These are phyloP conservation scores for Lithohypha guttulata DNA, from an alignment of 2,329 filamentous ascomycete genomes.

Conservation along the genomic window DNA sequence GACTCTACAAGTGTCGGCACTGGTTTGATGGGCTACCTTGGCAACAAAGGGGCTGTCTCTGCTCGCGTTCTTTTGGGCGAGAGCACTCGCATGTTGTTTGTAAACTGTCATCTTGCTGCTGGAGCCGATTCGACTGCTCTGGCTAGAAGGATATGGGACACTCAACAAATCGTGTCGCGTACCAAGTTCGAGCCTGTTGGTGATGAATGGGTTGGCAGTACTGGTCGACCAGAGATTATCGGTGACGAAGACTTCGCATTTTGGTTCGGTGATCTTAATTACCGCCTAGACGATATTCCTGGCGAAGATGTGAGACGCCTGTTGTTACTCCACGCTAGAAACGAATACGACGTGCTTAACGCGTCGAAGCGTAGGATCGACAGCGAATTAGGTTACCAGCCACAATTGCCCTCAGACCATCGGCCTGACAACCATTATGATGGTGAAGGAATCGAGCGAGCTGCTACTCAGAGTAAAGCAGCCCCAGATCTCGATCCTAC, in stretches of 20 bases:
- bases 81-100: constrained; percentile 76
- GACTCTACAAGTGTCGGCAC: constrained; percentile 79
- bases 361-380: constrained; percentile 24
- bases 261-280: constrained; percentile 95
- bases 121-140: constrained; percentile 67
- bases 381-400: constrained; percentile 20
- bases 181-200: constrained; percentile 66
- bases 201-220: constrained; percentile 47
- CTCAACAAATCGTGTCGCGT: constrained; percentile 62
- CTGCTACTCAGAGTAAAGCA: constrained; percentile 33
- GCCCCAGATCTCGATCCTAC: constrained; percentile 57
- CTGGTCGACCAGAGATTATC: constrained; percentile 57
- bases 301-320: constrained; percentile 82
- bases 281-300: constrained; percentile 75
- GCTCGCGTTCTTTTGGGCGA: constrained; percentile 78
- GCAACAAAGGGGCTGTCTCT: constrained; percentile 86
- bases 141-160: constrained; percentile 84
- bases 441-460: constrained; percentile 34
- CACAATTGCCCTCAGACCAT: constrained; percentile 1
- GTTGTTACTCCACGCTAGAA: constrained; percentile 68
- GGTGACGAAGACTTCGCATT: constrained; percentile 90
- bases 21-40: constrained; percentile 82
- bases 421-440: constrained; percentile 10
- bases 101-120: constrained; percentile 85
- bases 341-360: constrained; percentile 57